A percentile compares a stretch with the other conserved stretches of the same genome.
Evolutionary conservation across 352 stramenopile species (phyloP).

Genomic region (Globisporangium barbulae): DNA sequence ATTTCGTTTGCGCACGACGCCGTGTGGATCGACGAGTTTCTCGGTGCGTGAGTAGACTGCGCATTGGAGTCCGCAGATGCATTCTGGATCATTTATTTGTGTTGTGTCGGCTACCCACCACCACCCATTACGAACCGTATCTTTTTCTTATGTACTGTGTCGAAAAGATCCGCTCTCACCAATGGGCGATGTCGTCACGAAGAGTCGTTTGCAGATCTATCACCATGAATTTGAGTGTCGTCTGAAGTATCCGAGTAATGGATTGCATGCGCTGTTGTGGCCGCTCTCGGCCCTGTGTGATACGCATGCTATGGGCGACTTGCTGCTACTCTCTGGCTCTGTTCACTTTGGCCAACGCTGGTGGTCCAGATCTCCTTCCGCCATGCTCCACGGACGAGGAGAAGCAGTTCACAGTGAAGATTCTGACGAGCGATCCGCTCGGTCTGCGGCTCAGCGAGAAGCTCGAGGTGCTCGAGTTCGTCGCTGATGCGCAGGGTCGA

Average conservation of each 20-base stretch:
- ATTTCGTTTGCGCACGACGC: conserved; percentile 3
- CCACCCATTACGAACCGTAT: neutral
- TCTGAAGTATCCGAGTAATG: neutral
- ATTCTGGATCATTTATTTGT: neutral
- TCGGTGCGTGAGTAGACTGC: neutral
- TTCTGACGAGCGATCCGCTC: conserved; percentile 39
- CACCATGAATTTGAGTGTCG: neutral
- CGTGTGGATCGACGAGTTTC: conserved; percentile 7
- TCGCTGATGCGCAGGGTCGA: conserved; percentile 49
- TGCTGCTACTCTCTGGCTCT: neutral
- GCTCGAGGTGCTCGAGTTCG: conserved; percentile 64
- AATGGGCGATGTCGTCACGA: neutral
- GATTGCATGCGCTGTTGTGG: neutral
- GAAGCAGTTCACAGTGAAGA: conserved; percentile 47
- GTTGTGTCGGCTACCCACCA: neutral
- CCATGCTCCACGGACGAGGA: conserved; percentile 21
- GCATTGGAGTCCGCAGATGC: neutral
- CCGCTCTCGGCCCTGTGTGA: neutral
- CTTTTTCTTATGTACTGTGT: neutral
- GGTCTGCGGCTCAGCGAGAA: conserved; percentile 58
- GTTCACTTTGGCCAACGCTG: neutral
- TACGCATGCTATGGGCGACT: neutral
- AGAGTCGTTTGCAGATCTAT: neutral
- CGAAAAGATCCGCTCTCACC: neutral
- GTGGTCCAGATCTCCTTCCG: neutral